phyloP scores from a whole-genome alignment of 2,329 filamentous ascomycete genomes.

The Aspergillus caelatus region DNA sequence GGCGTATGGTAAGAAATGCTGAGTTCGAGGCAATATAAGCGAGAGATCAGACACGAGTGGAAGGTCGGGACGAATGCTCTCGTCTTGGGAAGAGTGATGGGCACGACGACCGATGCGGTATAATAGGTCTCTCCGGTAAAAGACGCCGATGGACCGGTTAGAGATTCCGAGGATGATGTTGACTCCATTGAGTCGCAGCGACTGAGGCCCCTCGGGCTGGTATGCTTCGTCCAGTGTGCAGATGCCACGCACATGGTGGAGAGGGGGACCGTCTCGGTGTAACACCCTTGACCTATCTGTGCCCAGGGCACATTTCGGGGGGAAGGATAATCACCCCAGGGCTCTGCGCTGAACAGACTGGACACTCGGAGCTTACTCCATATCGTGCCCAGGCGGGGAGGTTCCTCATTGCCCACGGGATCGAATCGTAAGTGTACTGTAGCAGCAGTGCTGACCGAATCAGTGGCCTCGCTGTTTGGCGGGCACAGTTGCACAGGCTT shows the following conservation, averaged over 20 bases:
- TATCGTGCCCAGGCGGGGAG: constrained; percentile 57
- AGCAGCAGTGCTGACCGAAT: constrained; percentile 56
- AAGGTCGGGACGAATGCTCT: constrained; percentile 71
- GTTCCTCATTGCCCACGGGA: constrained; percentile 53
- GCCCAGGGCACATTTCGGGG: constrained; percentile 44
- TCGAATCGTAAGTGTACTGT: constrained; percentile 65
- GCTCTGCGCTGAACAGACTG: constrained; percentile 59
- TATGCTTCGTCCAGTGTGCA: constrained; percentile 60
- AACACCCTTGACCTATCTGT: constrained; percentile 52
- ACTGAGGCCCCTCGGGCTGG: constrained; percentile 29
- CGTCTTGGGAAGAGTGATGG: constrained; percentile 61
- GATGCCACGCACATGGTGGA: constrained; percentile 59
- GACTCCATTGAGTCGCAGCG: constrained; percentile 33
- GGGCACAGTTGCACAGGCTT: constrained; percentile 56
- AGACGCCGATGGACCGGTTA: constrained; percentile 37
- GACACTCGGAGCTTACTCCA: constrained; percentile 58
- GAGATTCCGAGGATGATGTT: constrained; percentile 31
- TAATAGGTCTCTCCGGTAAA: constrained; percentile 58
- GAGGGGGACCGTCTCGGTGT: constrained; percentile 56
- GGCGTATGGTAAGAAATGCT: constrained; percentile 58
- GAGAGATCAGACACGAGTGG: constrained; percentile 68
- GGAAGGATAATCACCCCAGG: constrained; percentile 54
- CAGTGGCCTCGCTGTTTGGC: constrained; percentile 36
- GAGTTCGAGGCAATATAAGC: constrained; percentile 65
- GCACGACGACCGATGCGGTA: constrained; percentile 64